Percentiles rank a stretch among this genome's conserved stretches.
Conservation (phyloP, 2,329 filamentous ascomycete species). For the Simplicillium sp. region DNA sequence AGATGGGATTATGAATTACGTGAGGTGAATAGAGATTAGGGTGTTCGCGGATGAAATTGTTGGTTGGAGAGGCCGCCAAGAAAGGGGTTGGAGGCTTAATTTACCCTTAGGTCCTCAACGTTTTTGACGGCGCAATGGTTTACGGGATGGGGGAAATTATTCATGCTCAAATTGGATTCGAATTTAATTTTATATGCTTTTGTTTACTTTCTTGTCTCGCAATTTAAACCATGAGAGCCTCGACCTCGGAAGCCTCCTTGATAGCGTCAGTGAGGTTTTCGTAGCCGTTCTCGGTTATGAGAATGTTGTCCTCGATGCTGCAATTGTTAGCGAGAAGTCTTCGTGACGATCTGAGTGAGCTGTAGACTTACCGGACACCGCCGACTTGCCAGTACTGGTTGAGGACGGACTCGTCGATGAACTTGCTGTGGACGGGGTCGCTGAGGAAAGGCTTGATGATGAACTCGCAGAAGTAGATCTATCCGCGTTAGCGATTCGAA, state of each 20-base stretch:
- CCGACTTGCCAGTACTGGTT: constrained; percentile 76
- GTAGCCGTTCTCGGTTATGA: constrained; percentile 59
- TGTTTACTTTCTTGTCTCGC: not conserved
- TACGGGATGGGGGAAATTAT: not conserved
- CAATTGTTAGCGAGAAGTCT: constrained; percentile 10
- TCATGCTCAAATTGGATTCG: not conserved
- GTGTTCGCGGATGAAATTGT: too few relatives aligned
- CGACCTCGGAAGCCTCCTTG: constrained; percentile 56
- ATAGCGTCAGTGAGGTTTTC: constrained; percentile 65
- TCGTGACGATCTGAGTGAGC: not conserved
- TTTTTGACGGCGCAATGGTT: too few relatives aligned
- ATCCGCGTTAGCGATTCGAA: constrained; percentile 4
- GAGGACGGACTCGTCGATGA: constrained; percentile 65
- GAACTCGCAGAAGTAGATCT: constrained; percentile 86
- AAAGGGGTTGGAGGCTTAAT: too few relatives aligned
- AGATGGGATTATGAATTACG: too few relatives aligned
- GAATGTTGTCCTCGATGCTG: constrained; percentile 60
- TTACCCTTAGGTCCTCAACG: too few relatives aligned
- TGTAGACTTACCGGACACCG: constrained; percentile 49
- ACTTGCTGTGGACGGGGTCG: constrained; percentile 62
- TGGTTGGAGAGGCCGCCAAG: too few relatives aligned
- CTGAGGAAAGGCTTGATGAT: constrained; percentile 75
- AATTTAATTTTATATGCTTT: not conserved
- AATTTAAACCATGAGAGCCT: constrained; percentile 36
- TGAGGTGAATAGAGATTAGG: too few relatives aligned